Percentiles rank a stretch among this genome's conserved stretches.
Conservation (phyloP, 2,329 filamentous ascomycete genomes). For the Cyanodermella asteris region DNA sequence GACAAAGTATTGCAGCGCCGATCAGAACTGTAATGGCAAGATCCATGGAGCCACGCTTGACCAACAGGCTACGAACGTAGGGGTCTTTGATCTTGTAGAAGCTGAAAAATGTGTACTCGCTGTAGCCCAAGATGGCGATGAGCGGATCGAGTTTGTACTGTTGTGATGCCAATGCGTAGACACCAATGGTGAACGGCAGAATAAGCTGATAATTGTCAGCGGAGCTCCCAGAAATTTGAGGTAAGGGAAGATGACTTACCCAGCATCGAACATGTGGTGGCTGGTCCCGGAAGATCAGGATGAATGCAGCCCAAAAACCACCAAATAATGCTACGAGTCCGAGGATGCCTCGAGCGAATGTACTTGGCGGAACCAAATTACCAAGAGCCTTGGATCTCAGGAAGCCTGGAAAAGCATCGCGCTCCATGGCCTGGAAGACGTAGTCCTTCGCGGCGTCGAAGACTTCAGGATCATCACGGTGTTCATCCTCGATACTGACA, state of each 20-base stretch:
- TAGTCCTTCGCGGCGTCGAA: constrained; percentile 98
- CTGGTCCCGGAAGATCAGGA: constrained; percentile 76
- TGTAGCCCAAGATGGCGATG: constrained; percentile 69
- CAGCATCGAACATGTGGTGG: constrained; percentile 55
- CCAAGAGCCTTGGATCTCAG: constrained; percentile 84
- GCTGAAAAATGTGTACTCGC: constrained; percentile 90
- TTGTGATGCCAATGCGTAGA: constrained; percentile 76
- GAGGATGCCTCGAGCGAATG: constrained; percentile 65
- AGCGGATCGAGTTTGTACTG: constrained; percentile 91
- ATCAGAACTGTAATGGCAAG: constrained; percentile 53
- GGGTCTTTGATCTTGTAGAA: constrained; percentile 76
- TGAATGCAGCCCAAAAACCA: constrained; percentile 82
- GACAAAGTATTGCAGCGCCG: constrained; percentile 59
- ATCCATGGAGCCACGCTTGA: constrained; percentile 64
- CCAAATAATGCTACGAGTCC: constrained; percentile 74
- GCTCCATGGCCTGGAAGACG: constrained; percentile 98
- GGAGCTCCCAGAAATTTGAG: constrained; percentile 5
- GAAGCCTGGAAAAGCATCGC: constrained; percentile 96
- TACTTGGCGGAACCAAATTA: constrained; percentile 79
- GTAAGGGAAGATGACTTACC: constrained; percentile 34
- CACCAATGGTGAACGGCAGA: constrained; percentile 73
- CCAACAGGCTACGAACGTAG: constrained; percentile 69
- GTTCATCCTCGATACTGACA: constrained; percentile 68
- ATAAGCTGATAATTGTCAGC: constrained; percentile 33
- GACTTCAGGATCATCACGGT: constrained; percentile 86